Conservation (phyloP, 495 filamentous ascomycete genomes). For the Rostrohypoxylon terebratum region DNA sequence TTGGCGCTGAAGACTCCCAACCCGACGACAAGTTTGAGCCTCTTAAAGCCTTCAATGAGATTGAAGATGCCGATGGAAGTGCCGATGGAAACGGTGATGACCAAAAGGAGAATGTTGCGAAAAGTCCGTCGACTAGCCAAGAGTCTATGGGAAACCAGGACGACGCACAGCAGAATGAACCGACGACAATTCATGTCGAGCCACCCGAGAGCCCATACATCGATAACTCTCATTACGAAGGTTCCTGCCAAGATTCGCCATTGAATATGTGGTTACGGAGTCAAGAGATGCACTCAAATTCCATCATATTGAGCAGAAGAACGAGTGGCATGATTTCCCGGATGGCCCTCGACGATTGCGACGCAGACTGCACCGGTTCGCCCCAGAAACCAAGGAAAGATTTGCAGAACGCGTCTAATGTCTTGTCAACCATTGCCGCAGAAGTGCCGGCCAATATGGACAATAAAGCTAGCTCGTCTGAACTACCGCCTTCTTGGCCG, state of each 20-base stretch:
- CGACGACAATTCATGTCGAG: conserved; percentile 1
- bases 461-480: not conserved
- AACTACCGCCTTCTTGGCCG: not conserved
- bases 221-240: conserved; percentile 31
- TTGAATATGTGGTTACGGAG: conserved; percentile 57
- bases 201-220: conserved; percentile 28
- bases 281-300: conserved; percentile 52
- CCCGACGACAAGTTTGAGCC: not conserved
- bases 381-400: not conserved
- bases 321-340: conserved; percentile 45
- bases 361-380: not conserved
- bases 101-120: conserved; percentile 25
- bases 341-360: conserved; percentile 38
- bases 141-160: not conserved
- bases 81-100: conserved; percentile 21
- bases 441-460: not conserved
- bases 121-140: not conserved
- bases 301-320: conserved; percentile 45
- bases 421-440: not conserved
- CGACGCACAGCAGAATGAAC: not conserved
- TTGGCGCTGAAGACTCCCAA: conserved; percentile 30
- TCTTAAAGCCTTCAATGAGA: not conserved
- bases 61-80: not conserved
- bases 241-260: conserved; percentile 49
- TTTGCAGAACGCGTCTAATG: not conserved